Conservation (phyloP, 2,329 filamentous ascomycete genomes). For the Pseudogymnoascus destructans region DNA sequence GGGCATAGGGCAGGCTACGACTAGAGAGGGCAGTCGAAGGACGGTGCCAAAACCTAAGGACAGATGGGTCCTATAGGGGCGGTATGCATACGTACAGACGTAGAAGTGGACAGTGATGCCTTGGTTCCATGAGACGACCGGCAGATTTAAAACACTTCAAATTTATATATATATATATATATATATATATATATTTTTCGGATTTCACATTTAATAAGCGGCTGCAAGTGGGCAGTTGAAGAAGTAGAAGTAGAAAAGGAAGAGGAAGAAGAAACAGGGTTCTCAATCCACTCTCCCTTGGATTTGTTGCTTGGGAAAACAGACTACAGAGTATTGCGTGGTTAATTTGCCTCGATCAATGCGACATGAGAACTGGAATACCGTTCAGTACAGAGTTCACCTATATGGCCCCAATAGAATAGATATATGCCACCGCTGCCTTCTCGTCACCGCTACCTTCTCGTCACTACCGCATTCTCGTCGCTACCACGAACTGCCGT, state of each 20-base stretch:
- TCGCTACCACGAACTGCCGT: not conserved
- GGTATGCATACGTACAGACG: not conserved
- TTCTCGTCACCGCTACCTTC: not conserved
- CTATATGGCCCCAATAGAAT: too few relatives aligned
- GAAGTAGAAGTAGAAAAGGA: not conserved
- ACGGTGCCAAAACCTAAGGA: not conserved
- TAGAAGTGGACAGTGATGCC: not conserved
- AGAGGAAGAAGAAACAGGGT: not conserved
- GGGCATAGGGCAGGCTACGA: constrained; percentile 2
- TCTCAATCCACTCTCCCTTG: too few relatives aligned
- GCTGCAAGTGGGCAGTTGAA: not conserved
- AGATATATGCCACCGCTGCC: not conserved
- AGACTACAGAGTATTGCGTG: too few relatives aligned
- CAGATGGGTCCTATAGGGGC: not conserved
- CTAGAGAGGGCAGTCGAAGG: not conserved
- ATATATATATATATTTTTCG: too few relatives aligned
- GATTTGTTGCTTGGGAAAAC: too few relatives aligned
- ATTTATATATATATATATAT: too few relatives aligned
- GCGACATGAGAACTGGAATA: not conserved
- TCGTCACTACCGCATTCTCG: not conserved
- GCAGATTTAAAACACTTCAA: not conserved
- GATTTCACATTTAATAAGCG: not conserved
- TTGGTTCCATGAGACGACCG: not conserved
- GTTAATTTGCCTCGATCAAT: too few relatives aligned
- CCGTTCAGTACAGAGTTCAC: too few relatives aligned